A percentile compares a stretch with the other conserved stretches of the same genome.
phyloP scores from a whole-genome alignment of 2,329 filamentous ascomycete genomes.

The Diaporthe sp. region DNA sequence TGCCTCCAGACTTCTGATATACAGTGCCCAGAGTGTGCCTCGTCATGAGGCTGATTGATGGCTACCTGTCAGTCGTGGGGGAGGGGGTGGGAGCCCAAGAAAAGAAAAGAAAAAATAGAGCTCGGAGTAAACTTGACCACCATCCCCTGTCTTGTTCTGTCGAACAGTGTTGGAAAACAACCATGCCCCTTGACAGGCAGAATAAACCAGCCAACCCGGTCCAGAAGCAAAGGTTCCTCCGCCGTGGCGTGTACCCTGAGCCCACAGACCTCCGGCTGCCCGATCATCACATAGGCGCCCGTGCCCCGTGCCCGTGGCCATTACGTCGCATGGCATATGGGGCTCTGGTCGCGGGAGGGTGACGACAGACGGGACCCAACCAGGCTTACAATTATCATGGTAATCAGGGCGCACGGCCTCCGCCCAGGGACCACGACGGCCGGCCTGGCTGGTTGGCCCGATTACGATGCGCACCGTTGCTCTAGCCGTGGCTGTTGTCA shows the following conservation, averaged over 20 bases:
- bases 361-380: background rate
- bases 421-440: background rate
- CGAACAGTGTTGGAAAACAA: background rate
- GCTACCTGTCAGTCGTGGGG: background rate
- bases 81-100: background rate
- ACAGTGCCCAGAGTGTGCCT: background rate
- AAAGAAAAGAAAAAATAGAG: too few relatives aligned
- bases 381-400: constrained; percentile 5
- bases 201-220: background rate
- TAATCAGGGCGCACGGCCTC: constrained; percentile 21
- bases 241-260: background rate
- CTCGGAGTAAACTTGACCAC: background rate
- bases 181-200: background rate
- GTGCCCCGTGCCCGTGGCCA: background rate
- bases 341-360: constrained; percentile 1
- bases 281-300: constrained; percentile 8
- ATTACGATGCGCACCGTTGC: background rate
- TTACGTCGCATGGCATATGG: constrained; percentile 14
- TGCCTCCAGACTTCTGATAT: background rate
- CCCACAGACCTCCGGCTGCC: constrained; percentile 30
- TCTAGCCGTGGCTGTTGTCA: background rate
- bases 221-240: background rate
- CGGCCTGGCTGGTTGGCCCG: background rate
- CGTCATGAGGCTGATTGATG: constrained; percentile 16
- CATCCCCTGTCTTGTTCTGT: constrained; percentile 11